These are phyloP conservation scores for Oldenlandia corymbosa DNA, from an alignment of 257 asterid species.

Conservation along the genomic window DNA sequence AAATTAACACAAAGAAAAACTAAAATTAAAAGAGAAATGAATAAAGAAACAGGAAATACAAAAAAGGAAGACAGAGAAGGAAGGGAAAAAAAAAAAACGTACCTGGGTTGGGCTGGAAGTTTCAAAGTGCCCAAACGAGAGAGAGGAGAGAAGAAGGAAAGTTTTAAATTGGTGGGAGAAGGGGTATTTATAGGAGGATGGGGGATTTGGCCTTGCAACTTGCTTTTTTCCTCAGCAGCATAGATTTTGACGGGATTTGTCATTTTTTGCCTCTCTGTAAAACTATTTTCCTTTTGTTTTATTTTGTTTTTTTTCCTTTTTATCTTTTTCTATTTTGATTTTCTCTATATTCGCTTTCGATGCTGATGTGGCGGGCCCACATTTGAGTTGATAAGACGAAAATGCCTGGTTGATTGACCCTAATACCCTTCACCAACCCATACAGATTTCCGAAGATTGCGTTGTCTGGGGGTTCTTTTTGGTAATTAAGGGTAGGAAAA, in stretches of 20 bases:
- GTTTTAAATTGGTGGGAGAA: not conserved
- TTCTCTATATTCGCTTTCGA: not conserved
- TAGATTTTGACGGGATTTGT: not conserved
- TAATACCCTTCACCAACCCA: constrained; percentile 16
- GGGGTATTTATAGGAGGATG: constrained; percentile 34
- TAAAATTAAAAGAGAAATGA: not conserved
- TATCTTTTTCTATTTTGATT: not conserved
- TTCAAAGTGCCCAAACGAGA: not conserved
- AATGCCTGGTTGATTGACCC: not conserved
- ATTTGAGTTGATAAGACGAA: not conserved
- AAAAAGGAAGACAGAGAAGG: too few relatives aligned
- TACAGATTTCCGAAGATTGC: too few relatives aligned
- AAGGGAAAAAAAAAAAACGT: constrained; percentile 11
- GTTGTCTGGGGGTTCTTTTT: not conserved
- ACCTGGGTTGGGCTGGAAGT: constrained; percentile 23
- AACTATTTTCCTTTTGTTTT: too few relatives aligned
- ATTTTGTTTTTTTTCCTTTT: constrained; percentile 9
- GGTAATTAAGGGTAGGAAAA: not conserved
- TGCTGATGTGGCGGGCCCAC: constrained; percentile 15
- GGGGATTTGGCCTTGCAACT: too few relatives aligned
- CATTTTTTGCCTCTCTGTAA: too few relatives aligned
- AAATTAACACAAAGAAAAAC: not conserved
- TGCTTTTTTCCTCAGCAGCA: too few relatives aligned
- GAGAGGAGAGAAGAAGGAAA: constrained; percentile 32
- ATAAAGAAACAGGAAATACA: too few relatives aligned